Base-by-base conservation (phyloP, 208 protist species). In the Angomonas ambiguus region DNA sequence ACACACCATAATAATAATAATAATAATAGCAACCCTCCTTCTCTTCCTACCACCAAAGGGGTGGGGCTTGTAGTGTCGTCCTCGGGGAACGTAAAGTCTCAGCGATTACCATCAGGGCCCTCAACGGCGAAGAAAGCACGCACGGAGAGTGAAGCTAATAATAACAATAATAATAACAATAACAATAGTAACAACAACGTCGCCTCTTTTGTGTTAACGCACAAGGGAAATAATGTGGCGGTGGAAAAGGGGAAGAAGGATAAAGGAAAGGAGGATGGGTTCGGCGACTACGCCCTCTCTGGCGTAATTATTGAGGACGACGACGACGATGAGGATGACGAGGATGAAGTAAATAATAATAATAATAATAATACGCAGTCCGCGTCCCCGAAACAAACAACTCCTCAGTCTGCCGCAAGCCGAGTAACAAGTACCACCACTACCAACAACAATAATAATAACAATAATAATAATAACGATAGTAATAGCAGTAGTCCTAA, bases 101-200 rank as follows among this genome's bases (percentile, higher is more conserved):
- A n/a, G n/a, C n/a, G n/a, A n/a, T n/a, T n/a, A n/a, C n/a, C n/a
- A n/a, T n/a, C 8, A 16, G 16, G 16, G 38, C 8, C 38, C 11
- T n/a, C 38, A 16, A 45, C 38, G 38, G 16, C 38, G 38, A 45
- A 45, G 11, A 45, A 45, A 45, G 16, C 38, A 16, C 11, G 16
- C 8, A n/a, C 16, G 38, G 11, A 16, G 38, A 45, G 38, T 45
- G 11, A 5, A 30, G 5, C 13, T 56, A 56, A 56, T 56, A 5
- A 56, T 56, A 5, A 56, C 27, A 56, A 56, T 20, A 56, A 56
- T 5, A 56, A 56, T 56, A 56, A 56, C 8, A 56, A 56, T 27
- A 56, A 56, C 27, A 24, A 8, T 11, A 56, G 24, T 56, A 56
- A 18, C 41, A 48, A 48, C 41, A 48, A 11, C 41, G 41, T 18